A percentile compares a stretch with the other conserved stretches of the same genome.
Evolutionary conservation across 2,329 filamentous ascomycete species (phyloP).

Genomic region (Penicillium digitatum): DNA sequence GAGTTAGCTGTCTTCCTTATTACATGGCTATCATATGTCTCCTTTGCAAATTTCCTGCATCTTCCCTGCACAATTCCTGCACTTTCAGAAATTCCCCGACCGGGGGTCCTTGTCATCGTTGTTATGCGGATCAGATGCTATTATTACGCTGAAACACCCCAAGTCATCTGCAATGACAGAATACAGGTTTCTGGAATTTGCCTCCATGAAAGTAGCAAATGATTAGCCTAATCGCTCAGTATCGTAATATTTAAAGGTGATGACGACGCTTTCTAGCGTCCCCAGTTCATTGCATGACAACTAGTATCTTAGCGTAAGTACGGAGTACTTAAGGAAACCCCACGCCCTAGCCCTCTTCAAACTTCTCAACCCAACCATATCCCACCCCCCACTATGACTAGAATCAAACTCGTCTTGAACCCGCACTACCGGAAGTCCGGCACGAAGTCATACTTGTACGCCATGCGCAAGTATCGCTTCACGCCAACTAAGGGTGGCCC

Average conservation of each 20-base stretch:
- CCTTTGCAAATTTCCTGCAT: slow-evolving; percentile 6
- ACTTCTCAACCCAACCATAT: slow-evolving; percentile 10
- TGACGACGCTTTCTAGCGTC: background rate
- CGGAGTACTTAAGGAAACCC: background rate
- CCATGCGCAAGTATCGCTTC: slow-evolving; percentile 61
- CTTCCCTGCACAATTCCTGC: background rate
- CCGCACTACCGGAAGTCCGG: slow-evolving; percentile 57
- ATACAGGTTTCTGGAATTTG: background rate
- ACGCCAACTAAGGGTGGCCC: slow-evolving; percentile 60
- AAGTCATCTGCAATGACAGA: slow-evolving; percentile 3
- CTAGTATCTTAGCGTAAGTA: background rate
- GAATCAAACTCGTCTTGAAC: slow-evolving; percentile 54
- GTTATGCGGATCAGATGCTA: slow-evolving; percentile 14
- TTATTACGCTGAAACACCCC: slow-evolving; percentile 1
- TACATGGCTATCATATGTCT: slow-evolving; percentile 14
- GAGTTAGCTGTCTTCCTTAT: background rate
- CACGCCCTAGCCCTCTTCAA: slow-evolving; percentile 3
- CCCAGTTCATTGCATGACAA: background rate
- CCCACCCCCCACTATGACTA: slow-evolving; percentile 35
- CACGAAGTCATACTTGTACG: slow-evolving; percentile 60
- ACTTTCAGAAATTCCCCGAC: slow-evolving; percentile 3
- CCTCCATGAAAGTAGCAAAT: background rate
- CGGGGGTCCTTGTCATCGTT: slow-evolving; percentile 9
- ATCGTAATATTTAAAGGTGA: background rate
- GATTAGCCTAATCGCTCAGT: background rate